A percentile compares a stretch with the other conserved stretches of the same genome.
phyloP scores from a whole-genome alignment of 441 rosid genomes.

The Euphorbia celastroides region DNA sequence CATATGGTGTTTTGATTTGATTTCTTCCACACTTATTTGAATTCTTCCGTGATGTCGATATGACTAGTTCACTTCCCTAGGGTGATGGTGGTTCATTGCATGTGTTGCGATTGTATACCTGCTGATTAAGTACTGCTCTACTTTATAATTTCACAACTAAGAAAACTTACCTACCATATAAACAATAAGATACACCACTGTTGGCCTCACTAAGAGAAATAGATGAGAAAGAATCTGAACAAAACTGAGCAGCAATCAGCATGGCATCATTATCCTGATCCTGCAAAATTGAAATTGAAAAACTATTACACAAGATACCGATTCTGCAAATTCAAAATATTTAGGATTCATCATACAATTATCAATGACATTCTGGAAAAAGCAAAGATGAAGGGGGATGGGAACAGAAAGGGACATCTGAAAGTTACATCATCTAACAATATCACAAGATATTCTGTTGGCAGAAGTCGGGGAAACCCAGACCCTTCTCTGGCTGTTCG shows the following conservation, averaged over 20 bases:
- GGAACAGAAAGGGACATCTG: constrained; percentile 9
- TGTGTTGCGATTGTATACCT: not conserved
- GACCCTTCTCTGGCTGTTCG: constrained; percentile 88
- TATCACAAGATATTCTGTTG: constrained; percentile 91
- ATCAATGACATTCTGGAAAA: not conserved
- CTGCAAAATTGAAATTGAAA: constrained; percentile 39
- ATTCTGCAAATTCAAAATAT: not conserved
- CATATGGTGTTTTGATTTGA: not conserved
- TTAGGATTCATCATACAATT: not conserved
- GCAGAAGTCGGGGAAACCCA: constrained; percentile 74
- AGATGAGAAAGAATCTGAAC: constrained; percentile 79
- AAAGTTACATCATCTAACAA: constrained; percentile 71
- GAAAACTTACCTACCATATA: constrained; percentile 68
- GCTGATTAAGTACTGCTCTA: not conserved
- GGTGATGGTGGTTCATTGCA: not conserved
- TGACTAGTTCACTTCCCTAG: not conserved
- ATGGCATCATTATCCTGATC: constrained; percentile 82
- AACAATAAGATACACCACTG: constrained; percentile 59
- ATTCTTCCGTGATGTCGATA: not conserved
- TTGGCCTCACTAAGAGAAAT: constrained; percentile 54
- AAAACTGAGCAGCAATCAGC: constrained; percentile 77
- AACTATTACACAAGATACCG: constrained; percentile 5
- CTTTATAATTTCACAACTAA: not conserved
- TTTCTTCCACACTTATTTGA: not conserved
- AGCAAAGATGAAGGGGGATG: constrained; percentile 4